Conservation (phyloP, 805 yeast species). For the Kodamaea kakaduensis region DNA sequence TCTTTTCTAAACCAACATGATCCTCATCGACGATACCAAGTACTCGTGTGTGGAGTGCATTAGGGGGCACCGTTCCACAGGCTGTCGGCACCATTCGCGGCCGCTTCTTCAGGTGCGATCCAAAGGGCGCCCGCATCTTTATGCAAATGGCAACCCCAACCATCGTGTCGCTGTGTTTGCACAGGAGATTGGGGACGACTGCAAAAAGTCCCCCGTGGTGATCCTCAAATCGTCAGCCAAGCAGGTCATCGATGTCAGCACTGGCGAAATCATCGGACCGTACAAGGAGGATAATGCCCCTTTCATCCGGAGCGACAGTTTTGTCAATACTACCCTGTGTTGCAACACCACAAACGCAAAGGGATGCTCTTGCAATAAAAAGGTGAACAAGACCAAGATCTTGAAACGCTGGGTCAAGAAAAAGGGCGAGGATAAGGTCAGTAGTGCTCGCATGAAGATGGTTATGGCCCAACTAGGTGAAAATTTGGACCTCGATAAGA, state of each 20-base stretch:
- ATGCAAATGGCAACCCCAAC: slow-evolving; percentile 44
- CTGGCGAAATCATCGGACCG: slow-evolving; percentile 38
- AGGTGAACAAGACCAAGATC: slow-evolving; percentile 33
- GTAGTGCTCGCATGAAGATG: slow-evolving; percentile 3
- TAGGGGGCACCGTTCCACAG: slow-evolving; percentile 86
- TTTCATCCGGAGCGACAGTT: slow-evolving; percentile 27
- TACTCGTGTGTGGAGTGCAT: slow-evolving; percentile 86
- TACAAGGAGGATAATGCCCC: slow-evolving; percentile 25
- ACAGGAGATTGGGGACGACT: slow-evolving; percentile 27
- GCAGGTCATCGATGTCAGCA: slow-evolving; percentile 35
- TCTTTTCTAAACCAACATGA: slow-evolving; percentile 43
- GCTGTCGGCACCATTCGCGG: slow-evolving; percentile 76
- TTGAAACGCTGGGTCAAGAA: slow-evolving; percentile 13
- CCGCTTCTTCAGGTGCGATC: slow-evolving; percentile 82
- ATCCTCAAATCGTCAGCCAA: slow-evolving; percentile 37
- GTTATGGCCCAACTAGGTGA: neutral
- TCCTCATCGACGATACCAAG: slow-evolving; percentile 71
- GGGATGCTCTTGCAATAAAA: slow-evolving; percentile 28
- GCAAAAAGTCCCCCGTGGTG: slow-evolving; percentile 21
- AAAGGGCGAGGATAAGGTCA: slow-evolving; percentile 1
- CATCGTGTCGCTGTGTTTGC: slow-evolving; percentile 61
- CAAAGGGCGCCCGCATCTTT: slow-evolving; percentile 80
- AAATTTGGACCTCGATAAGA: too few species aligned
- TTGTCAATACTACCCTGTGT: slow-evolving; percentile 32
- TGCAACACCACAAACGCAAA: slow-evolving; percentile 22